phyloP scores from a whole-genome alignment of 441 rosid species.

The Daphne laureola region DNA sequence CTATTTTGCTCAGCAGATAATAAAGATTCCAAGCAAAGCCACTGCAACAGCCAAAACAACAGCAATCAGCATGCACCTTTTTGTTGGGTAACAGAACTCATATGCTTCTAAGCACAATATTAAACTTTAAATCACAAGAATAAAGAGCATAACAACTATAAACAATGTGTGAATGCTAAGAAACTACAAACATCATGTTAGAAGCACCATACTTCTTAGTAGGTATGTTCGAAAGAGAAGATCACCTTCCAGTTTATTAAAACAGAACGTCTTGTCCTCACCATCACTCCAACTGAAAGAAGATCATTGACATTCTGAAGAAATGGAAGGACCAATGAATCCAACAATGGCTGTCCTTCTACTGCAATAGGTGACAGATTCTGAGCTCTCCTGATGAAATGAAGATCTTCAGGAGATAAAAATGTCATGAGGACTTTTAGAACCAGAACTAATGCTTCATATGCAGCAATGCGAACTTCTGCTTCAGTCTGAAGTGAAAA shows the following conservation, averaged over 20 bases:
- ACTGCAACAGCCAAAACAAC: slow-evolving; percentile 41
- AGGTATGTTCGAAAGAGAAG: slow-evolving; percentile 3
- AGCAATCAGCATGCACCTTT: too few species aligned
- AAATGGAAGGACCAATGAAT: slow-evolving; percentile 55
- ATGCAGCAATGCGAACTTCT: slow-evolving; percentile 72
- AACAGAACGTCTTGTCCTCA: slow-evolving; percentile 70
- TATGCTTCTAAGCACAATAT: neutral
- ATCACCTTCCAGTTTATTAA: slow-evolving; percentile 87
- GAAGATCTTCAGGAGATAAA: slow-evolving; percentile 45
- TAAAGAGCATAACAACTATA: neutral
- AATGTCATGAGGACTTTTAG: slow-evolving; percentile 42
- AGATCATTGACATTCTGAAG: slow-evolving; percentile 67
- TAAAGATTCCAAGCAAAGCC: slow-evolving; percentile 81
- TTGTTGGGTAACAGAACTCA: too few species aligned
- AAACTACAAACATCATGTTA: neutral
- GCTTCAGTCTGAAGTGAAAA: slow-evolving; percentile 53
- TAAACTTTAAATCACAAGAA: slow-evolving; percentile 4
- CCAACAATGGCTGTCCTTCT: slow-evolving; percentile 47
- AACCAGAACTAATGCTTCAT: slow-evolving; percentile 65
- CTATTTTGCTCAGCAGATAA: slow-evolving; percentile 43
- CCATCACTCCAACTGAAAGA: slow-evolving; percentile 61
- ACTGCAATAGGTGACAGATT: slow-evolving; percentile 22
- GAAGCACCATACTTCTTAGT: too few species aligned
- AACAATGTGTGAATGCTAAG: neutral
- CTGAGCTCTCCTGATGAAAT: slow-evolving; percentile 36